Percentiles rank a stretch among this genome's conserved stretches.
These are phyloP conservation scores for Elsinoe arachidis DNA, from an alignment of 2,329 filamentous ascomycete genomes.

Conservation along the genomic window DNA sequence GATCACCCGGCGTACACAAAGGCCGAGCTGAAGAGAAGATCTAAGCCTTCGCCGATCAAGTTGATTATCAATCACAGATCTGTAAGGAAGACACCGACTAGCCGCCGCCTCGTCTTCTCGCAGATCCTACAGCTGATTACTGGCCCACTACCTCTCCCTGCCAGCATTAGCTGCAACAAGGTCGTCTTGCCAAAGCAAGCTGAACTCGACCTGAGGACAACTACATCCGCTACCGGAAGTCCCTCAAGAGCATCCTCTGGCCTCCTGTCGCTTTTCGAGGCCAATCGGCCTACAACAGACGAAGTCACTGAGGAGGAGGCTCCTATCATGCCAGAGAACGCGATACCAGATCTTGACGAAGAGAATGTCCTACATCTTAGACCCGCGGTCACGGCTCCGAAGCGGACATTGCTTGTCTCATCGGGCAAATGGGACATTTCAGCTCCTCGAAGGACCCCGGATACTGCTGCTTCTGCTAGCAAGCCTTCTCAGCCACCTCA, in stretches of 20 bases:
- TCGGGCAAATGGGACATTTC: neutral
- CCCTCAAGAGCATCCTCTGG: no score
- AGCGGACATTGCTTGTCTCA: neutral
- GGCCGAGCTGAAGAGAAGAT: neutral
- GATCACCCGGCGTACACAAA: neutral
- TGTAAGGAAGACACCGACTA: conserved; percentile 3
- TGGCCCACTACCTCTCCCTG: neutral
- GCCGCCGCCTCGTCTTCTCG: neutral
- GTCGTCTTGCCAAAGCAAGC: no score
- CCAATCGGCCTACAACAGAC: no score
- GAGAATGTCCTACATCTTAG: neutral
- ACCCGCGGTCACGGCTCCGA: neutral
- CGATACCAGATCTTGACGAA: neutral
- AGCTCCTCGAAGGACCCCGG: neutral
- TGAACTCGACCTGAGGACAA: no score
- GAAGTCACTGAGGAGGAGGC: no score
- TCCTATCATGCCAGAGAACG: no score
- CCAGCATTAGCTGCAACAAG: no score
- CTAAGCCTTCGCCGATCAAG: conserved; percentile 7
- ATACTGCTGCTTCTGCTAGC: neutral
- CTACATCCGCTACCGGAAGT: no score
- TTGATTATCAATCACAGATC: conserved; percentile 3
- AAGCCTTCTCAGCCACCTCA: neutral
- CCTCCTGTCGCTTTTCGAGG: no score
- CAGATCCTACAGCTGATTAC: neutral